Base-by-base conservation (phyloP, 345 rosid genomes). In the Bruguiera sexangula region DNA sequence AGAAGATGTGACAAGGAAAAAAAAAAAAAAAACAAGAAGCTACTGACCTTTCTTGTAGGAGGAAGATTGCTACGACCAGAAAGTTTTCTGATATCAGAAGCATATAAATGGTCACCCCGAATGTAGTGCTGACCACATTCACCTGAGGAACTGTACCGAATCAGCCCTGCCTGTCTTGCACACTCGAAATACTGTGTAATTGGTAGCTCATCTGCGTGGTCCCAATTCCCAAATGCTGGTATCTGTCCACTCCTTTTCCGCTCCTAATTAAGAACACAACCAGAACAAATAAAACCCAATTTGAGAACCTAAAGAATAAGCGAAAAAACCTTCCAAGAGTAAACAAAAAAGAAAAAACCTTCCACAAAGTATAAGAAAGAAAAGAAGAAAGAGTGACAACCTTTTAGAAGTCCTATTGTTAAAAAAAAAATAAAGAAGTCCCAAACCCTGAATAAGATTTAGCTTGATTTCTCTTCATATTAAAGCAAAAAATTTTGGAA, bases 221-320 rank as follows among this genome's bases (percentile, higher is more conserved):
- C 97, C 98, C 98, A 94, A 71, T 94, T 77, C 70, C 98, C 98
- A 70, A 94, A 94, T 60, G 85, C 84, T 0, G 98, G 98, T 62
- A 94, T 89, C 70, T 87, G 97, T 21, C 98, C 91, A 24, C 96
- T 89, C 67, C 85, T 85, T 69, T 79, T 89, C 74, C 82, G 75
- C 71, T 81, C 74, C 59, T 78, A 53, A 22, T 64, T 8, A 56
- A 8, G 22, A 65, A 73, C 19, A 32, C 1, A 21, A 59, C 22
- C 29, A 50, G 13, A 66, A 37, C 60, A 58, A 58, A 46, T 20
- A 70, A 31, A 3, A 58, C 22, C 36, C 1, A 73, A 15, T 1
- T 11, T 3, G 50, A 43, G 22, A 59, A 24, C 27, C 20, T 21
- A 11, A 67, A 59, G 13, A 54, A 62, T 32, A 34, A 3, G 18